Evolutionary conservation across 1,284 basidiomycete species (phyloP).

Genomic region (Moniliophthora roreri): DNA sequence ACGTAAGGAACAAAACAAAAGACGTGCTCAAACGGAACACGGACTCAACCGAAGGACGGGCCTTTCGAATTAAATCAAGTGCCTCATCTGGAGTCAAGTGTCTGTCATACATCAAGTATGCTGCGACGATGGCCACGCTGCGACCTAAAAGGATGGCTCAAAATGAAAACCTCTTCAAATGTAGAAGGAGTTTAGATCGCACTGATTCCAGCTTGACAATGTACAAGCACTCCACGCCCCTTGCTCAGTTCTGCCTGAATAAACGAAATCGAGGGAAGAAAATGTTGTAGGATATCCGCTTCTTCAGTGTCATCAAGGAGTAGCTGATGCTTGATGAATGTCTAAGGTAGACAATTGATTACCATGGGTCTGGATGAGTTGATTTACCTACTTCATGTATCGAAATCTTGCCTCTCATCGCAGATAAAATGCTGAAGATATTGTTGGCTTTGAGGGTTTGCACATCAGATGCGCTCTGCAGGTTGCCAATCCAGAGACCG

Average conservation of each 20-base stretch:
- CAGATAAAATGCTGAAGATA: slow-evolving; percentile 69
- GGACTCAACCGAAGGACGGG: slow-evolving; percentile 69
- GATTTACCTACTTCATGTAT: slow-evolving; percentile 55
- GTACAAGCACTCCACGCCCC: slow-evolving; percentile 76
- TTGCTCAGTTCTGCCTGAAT: slow-evolving; percentile 77
- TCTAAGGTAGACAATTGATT: slow-evolving; percentile 38
- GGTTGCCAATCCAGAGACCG: slow-evolving; percentile 65
- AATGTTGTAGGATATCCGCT: slow-evolving; percentile 73
- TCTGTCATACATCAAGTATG: slow-evolving; percentile 79
- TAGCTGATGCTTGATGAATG: slow-evolving; percentile 70
- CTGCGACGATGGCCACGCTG: slow-evolving; percentile 78
- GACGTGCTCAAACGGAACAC: neutral
- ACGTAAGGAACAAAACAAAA: slow-evolving; percentile 4
- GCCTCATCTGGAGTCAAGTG: slow-evolving; percentile 67
- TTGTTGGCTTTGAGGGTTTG: slow-evolving; percentile 56
- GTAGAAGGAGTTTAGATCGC: slow-evolving; percentile 31
- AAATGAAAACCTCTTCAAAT: neutral
- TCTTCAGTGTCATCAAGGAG: slow-evolving; percentile 70
- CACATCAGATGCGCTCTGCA: slow-evolving; percentile 53
- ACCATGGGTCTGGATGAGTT: neutral
- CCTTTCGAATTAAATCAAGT: slow-evolving; percentile 62
- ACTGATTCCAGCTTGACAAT: slow-evolving; percentile 89
- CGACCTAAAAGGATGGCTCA: slow-evolving; percentile 48
- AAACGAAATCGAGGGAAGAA: slow-evolving; percentile 77
- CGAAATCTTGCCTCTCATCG: slow-evolving; percentile 67